Base-by-base conservation (phyloP, 208 protist genomes). In the Leishmania tropica region DNA sequence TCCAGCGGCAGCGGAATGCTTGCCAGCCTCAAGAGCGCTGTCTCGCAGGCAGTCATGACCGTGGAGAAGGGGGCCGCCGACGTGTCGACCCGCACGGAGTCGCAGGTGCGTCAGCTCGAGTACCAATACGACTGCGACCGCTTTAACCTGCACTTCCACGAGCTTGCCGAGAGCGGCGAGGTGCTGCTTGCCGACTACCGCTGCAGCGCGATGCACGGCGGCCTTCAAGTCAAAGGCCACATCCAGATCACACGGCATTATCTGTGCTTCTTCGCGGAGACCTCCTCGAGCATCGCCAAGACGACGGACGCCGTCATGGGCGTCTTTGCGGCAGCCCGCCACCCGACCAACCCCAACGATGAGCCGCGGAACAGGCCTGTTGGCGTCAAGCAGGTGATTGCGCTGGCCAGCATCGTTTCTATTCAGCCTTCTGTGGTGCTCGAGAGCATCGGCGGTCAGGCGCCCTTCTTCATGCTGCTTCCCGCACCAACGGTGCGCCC, bases 391-490 rank as follows among this genome's bases (percentile, higher is more conserved):
- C 81, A 94, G 60, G 83, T 87, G 17, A 91, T 95, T 60, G 89
- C 93, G 11, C 84, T 97, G 6, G 74, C 74, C 31, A 54, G 89
- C 28, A 82, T 98, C 40, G 89, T 90, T 45, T 93, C 86, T 53
- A 84, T 98, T 54, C 87, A 89, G 79, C 89, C 82, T 31, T 92
- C 88, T 37, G 86, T 96, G 10, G 82, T 81, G 37, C 90, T 97
- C 42, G 78, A 88, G 31, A 96, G 91, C 6, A 73, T 94, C 15
- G 80, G 87, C 45, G 80, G 54, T n/a, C 73, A 79, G 45, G 76
- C 87, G 2, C 92, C 93, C 21, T 97, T 89, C 85, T 95, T 98
- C 79, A 54, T 96, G 42, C 81, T 79, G 5, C 54, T 96, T 31
- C 95, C 95, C 24, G 86, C 87, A 13, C 58, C 84, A 24, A 70